Percentiles rank a stretch among this genome's conserved stretches.
Conservation (phyloP, 2,329 filamentous ascomycete species). For the Paraphaeosphaeria sporulosa region DNA sequence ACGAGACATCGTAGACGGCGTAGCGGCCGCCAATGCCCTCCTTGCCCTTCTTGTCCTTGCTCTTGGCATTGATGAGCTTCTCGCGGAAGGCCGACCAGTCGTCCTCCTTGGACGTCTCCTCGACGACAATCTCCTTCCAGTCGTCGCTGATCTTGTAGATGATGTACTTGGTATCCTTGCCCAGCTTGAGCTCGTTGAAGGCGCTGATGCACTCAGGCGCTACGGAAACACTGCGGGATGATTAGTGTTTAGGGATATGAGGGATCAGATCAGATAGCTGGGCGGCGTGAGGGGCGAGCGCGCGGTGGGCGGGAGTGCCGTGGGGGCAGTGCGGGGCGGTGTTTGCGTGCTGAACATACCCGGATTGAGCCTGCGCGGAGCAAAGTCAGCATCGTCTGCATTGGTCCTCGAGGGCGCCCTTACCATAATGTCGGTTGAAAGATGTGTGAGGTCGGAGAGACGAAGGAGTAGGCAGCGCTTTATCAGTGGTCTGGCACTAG, state of each 20-base stretch:
- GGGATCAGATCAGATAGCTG: conserved; percentile 2
- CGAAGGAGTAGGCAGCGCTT: conserved; percentile 37
- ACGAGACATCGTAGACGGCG: conserved; percentile 86
- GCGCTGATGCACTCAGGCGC: conserved; percentile 71
- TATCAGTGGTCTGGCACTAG: conserved; percentile 44
- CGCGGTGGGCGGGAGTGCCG: conserved; percentile 19
- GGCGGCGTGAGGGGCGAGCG: conserved; percentile 16
- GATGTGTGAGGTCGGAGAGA: conserved; percentile 28
- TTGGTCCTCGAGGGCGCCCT: conserved; percentile 20
- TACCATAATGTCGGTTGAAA: conserved; percentile 45
- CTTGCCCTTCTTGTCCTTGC: conserved; percentile 71
- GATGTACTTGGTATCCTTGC: conserved; percentile 81
- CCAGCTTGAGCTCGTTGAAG: conserved; percentile 85
- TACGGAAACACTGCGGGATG: conserved; percentile 69
- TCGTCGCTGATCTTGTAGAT: conserved; percentile 88
- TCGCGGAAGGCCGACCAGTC: conserved; percentile 79
- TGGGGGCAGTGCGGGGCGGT: conserved; percentile 23
- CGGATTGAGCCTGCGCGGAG: conserved; percentile 50
- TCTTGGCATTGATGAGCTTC: conserved; percentile 76
- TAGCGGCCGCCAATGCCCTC: conserved; percentile 74
- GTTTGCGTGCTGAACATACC: conserved; percentile 46
- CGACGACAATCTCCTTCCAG: conserved; percentile 82
- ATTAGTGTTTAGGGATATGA: conserved; percentile 18
- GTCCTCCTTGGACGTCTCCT: conserved; percentile 71
- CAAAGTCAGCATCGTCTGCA: conserved; percentile 25